Percentiles rank a stretch among this genome's conserved stretches.
phyloP scores from a whole-genome alignment of 768 basidiomycete species.

The Solioccasus polychromus region DNA sequence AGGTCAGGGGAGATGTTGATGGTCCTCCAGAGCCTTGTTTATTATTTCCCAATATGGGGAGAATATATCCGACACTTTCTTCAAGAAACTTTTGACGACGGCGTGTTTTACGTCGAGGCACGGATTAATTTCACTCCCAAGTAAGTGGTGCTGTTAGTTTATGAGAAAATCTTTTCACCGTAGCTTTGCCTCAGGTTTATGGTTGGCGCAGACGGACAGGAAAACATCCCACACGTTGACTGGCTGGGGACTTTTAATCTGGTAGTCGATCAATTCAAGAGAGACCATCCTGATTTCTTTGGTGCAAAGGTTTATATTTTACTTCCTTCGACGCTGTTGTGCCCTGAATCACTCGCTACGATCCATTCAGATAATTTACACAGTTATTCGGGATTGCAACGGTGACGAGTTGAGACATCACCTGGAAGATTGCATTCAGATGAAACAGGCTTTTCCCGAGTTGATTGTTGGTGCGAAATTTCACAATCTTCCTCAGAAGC shows the following conservation, averaged over 20 bases:
- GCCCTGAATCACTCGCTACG: not conserved
- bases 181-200: constrained; percentile 43
- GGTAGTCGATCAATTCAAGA: constrained; percentile 54
- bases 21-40: constrained; percentile 34
- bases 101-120: constrained; percentile 68
- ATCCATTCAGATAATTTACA: constrained; percentile 61
- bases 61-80: constrained; percentile 66
- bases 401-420: constrained; percentile 60
- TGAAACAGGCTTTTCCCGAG: constrained; percentile 74
- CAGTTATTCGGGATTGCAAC: constrained; percentile 54
- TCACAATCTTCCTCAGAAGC: not conserved
- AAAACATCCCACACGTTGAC: constrained; percentile 56
- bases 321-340: not conserved
- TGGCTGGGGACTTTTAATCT: constrained; percentile 55
- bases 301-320: constrained; percentile 52
- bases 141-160: constrained; percentile 34
- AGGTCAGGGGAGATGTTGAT: not conserved
- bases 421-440: constrained; percentile 67
- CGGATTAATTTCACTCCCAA: constrained; percentile 62
- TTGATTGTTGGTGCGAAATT: constrained; percentile 56
- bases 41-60: constrained; percentile 55
- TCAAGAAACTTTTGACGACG: constrained; percentile 60
- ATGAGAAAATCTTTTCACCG: not conserved
- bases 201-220: constrained; percentile 52
- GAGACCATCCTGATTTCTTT: constrained; percentile 57